Percentiles rank a stretch among this genome's conserved stretches.
phyloP scores from a whole-genome alignment of 257 asterid species.

The Rehmannia glutinosa region DNA sequence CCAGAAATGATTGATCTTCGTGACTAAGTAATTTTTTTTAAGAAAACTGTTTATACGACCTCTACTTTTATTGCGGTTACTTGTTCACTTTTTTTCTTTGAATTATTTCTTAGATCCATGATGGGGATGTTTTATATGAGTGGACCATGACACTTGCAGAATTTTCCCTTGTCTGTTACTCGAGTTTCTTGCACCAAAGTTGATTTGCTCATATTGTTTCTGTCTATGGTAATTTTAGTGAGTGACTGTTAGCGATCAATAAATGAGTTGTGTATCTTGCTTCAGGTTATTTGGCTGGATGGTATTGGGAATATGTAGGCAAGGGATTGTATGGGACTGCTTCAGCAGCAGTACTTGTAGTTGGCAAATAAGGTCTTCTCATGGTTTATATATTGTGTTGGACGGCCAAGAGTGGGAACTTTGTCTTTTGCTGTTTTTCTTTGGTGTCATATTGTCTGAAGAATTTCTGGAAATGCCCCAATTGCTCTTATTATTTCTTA shows the following conservation, averaged over 20 bases:
- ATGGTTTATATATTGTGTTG: background rate
- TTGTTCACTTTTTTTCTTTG: background rate
- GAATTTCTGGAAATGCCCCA: constrained; percentile 1
- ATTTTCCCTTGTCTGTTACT: background rate
- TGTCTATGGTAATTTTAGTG: background rate
- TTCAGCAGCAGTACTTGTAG: background rate
- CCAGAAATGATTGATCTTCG: background rate
- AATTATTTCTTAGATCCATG: background rate
- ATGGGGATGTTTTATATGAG: background rate
- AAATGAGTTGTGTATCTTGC: constrained; percentile 6
- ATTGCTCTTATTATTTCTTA: background rate
- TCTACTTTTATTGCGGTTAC: background rate
- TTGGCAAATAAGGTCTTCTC: background rate
- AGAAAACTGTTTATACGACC: background rate
- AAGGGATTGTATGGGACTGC: background rate
- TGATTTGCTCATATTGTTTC: background rate
- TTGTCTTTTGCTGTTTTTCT: too few species aligned
- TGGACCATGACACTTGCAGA: background rate
- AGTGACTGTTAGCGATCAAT: background rate
- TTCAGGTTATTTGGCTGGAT: constrained; percentile 20
- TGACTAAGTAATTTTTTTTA: background rate
- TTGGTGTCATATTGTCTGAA: background rate
- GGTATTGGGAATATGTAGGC: background rate
- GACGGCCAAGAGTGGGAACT: too few species aligned
- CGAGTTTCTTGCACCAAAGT: background rate